phyloP scores from a whole-genome alignment of 331 rosid species.

The Malus hybrid region DNA sequence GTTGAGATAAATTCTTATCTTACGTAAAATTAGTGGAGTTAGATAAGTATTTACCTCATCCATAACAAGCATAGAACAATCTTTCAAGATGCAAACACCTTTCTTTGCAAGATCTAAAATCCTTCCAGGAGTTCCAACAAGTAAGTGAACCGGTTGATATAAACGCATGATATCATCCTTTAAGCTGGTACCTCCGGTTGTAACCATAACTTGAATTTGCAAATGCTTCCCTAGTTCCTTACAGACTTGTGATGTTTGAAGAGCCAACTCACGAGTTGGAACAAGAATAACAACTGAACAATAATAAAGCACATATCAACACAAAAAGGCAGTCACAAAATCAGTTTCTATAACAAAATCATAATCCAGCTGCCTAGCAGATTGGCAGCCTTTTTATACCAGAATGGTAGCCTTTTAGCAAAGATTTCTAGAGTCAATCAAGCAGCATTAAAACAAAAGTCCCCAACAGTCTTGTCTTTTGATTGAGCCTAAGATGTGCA shows the following conservation, averaged over 20 bases:
- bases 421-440: neutral
- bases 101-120: slow-evolving; percentile 92
- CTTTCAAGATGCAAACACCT: slow-evolving; percentile 81
- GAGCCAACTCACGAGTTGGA: slow-evolving; percentile 96
- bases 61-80: slow-evolving; percentile 92
- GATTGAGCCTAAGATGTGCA: slow-evolving; percentile 5
- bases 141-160: slow-evolving; percentile 96
- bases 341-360: neutral
- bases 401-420: neutral
- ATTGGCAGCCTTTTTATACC: neutral
- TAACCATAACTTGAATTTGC: slow-evolving; percentile 95
- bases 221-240: slow-evolving; percentile 97
- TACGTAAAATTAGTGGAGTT: neutral
- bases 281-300: slow-evolving; percentile 81
- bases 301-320: slow-evolving; percentile 17
- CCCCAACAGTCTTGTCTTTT: neutral
- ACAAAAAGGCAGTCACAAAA: neutral
- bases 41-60: slow-evolving; percentile 69
- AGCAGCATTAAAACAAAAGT: neutral
- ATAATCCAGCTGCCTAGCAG: neutral
- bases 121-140: slow-evolving; percentile 98
- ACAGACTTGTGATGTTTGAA: slow-evolving; percentile 99
- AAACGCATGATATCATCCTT: slow-evolving; percentile 99
- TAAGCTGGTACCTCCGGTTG: slow-evolving; percentile 96
- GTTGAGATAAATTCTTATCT: too few species aligned